Evolutionary conservation across 257 asterid genomes (phyloP).

Genomic region (Solanum infundibuliforme): DNA sequence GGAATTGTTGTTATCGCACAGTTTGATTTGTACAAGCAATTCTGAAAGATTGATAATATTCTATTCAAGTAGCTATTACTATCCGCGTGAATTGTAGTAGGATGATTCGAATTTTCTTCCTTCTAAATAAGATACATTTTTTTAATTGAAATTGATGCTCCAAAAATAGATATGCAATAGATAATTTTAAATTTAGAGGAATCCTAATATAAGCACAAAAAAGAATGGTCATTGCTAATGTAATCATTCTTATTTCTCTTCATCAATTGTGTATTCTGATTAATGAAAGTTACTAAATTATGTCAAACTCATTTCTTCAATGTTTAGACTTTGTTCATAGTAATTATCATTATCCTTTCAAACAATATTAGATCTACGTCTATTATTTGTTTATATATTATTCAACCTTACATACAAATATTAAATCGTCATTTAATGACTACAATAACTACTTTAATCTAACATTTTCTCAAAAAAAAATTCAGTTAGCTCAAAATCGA

Average conservation of each 20-base stretch:
- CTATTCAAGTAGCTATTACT: background rate
- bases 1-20: background rate
- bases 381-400: background rate
- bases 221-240: background rate
- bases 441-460: background rate
- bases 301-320: background rate
- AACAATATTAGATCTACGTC: rapidly evolving
- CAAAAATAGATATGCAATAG: background rate
- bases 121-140: background rate
- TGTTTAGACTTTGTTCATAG: background rate
- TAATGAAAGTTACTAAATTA: background rate
- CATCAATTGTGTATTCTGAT: background rate
- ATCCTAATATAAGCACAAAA: background rate
- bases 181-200: rapidly evolving
- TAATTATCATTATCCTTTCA: too few relatives aligned
- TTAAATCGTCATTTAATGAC: background rate
- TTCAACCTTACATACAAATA: background rate
- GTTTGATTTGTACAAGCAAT: background rate
- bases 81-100: background rate
- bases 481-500: background rate
- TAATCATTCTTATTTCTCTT: background rate
- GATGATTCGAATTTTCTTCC: background rate
- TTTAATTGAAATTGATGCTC: background rate
- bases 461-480: background rate
- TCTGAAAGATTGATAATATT: background rate